Conservation (phyloP, 2,329 filamentous ascomycete genomes). For the Pseudogymnoascus sp. region DNA sequence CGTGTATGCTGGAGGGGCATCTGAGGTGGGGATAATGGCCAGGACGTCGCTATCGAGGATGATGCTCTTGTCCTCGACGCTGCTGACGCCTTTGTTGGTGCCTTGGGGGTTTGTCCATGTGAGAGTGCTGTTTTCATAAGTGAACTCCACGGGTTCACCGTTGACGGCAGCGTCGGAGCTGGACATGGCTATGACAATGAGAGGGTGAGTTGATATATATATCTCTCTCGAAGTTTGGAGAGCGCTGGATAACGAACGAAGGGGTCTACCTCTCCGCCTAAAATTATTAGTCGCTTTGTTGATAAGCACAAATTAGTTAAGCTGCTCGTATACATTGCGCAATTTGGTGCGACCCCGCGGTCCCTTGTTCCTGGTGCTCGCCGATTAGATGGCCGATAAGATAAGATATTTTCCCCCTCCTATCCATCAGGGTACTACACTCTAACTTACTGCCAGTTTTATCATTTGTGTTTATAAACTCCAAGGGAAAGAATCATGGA, state of each 20-base stretch:
- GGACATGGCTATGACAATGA: not conserved
- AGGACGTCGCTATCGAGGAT: not conserved
- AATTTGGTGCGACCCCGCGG: not conserved
- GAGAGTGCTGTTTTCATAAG: not conserved
- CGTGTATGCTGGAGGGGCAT: not conserved
- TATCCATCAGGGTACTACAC: not conserved
- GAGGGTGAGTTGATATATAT: not conserved
- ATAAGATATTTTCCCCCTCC: not conserved
- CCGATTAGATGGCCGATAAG: not conserved
- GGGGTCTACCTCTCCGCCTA: not conserved
- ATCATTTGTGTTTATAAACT: not conserved
- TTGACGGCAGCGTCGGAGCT: not conserved
- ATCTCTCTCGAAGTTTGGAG: not conserved
- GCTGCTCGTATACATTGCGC: not conserved
- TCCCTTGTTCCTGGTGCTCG: not conserved
- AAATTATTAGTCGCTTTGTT: not conserved
- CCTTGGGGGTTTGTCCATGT: not conserved
- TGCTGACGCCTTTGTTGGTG: constrained; percentile 19
- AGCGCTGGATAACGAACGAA: not conserved
- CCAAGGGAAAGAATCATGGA: no score
- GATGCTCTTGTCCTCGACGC: not conserved
- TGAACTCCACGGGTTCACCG: not conserved
- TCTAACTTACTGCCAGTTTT: not conserved
- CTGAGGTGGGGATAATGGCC: not conserved
- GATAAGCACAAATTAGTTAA: not conserved